Percentiles rank a stretch among this genome's conserved stretches.
phyloP scores from a whole-genome alignment of 345 rosid genomes.

The Lepidium didymum region DNA sequence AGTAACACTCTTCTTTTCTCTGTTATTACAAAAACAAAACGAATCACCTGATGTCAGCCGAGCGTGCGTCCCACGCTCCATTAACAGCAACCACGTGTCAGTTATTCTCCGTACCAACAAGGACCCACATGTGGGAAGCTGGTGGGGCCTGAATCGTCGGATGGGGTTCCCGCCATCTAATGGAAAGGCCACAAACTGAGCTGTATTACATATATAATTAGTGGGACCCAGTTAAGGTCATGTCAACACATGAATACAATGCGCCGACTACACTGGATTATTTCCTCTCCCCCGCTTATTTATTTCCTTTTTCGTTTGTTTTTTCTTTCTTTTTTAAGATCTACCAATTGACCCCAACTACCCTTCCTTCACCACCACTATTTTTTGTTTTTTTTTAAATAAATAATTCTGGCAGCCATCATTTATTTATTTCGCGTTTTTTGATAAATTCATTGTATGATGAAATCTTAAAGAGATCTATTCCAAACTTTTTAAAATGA shows the following conservation, averaged over 20 bases:
- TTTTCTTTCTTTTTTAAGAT: slow-evolving; percentile 11
- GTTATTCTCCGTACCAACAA: neutral
- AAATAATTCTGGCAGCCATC: neutral
- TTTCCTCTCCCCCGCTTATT: neutral
- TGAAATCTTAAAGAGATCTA: neutral
- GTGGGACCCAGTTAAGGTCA: slow-evolving; percentile 15
- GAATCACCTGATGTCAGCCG: slow-evolving; percentile 4
- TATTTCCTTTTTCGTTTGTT: slow-evolving; percentile 27
- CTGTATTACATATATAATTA: slow-evolving; percentile 9
- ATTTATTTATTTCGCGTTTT: neutral
- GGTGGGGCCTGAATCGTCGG: no score
- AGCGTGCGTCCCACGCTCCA: slow-evolving; percentile 14
- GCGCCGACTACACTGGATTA: slow-evolving; percentile 27
- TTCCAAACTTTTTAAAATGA: neutral
- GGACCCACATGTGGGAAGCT: neutral
- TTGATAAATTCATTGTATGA: neutral
- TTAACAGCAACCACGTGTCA: slow-evolving; percentile 9
- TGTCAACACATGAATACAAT: slow-evolving; percentile 29
- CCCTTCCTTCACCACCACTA: slow-evolving; percentile 17
- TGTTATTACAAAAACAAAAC: neutral
- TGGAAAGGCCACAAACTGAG: neutral
- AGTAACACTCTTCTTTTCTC: neutral
- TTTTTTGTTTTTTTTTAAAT: neutral
- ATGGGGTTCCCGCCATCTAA: slow-evolving; percentile 14
- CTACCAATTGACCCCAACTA: slow-evolving; percentile 21